A percentile compares a stretch with the other conserved stretches of the same genome.
Evolutionary conservation across 2,329 filamentous ascomycete species (phyloP).

Genomic region (Amylocarpus encephaloides): DNA sequence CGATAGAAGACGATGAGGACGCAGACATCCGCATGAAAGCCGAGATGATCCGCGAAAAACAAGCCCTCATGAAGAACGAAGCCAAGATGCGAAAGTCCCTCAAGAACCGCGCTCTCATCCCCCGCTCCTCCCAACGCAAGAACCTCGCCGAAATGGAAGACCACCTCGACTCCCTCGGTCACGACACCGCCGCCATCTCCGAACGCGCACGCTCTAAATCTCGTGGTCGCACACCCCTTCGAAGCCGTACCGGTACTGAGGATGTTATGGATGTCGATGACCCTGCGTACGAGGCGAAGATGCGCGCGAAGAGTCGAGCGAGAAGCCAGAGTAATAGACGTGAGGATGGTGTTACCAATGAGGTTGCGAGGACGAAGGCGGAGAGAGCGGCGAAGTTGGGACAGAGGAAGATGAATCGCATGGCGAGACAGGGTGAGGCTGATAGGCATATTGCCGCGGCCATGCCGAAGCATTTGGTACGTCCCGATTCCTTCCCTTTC

Average conservation of each 20-base stretch:
- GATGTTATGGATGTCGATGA: slow-evolving; percentile 72
- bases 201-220: slow-evolving; percentile 64
- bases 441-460: slow-evolving; percentile 82
- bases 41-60: slow-evolving; percentile 92
- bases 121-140: slow-evolving; percentile 73
- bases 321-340: slow-evolving; percentile 64
- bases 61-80: slow-evolving; percentile 85
- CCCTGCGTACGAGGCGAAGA: slow-evolving; percentile 48
- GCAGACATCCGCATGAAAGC: slow-evolving; percentile 87
- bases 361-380: slow-evolving; percentile 64
- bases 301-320: slow-evolving; percentile 67
- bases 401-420: slow-evolving; percentile 98
- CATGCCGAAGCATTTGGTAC: slow-evolving; percentile 84
- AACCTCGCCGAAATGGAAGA: slow-evolving; percentile 81
- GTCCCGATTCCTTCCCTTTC: slow-evolving; percentile 32
- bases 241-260: slow-evolving; percentile 55
- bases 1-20: slow-evolving; percentile 80
- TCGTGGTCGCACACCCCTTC: slow-evolving; percentile 64
- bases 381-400: slow-evolving; percentile 81
- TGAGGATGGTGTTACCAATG: slow-evolving; percentile 70
- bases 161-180: slow-evolving; percentile 76
- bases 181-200: slow-evolving; percentile 71
- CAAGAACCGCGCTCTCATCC: slow-evolving; percentile 95
- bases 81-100: slow-evolving; percentile 91
- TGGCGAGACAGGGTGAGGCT: slow-evolving; percentile 93